A percentile compares a stretch with the other conserved stretches of the same genome.
These are phyloP conservation scores for Plantago ovata DNA, from an alignment of 257 asterid species.

Conservation along the genomic window DNA sequence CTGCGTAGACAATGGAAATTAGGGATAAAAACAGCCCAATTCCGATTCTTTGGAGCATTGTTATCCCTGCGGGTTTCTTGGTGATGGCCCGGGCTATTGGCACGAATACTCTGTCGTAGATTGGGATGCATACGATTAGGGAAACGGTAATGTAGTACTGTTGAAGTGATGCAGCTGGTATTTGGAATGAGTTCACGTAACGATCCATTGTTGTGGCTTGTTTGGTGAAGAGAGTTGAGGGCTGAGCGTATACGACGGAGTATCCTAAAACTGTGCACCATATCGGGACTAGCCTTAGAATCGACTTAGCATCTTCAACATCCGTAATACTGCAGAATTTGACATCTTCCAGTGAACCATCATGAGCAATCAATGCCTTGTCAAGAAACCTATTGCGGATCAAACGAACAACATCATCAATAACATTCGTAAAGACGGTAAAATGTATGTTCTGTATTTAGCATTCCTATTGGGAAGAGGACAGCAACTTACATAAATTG, in stretches of 20 bases:
- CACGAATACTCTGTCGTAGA: constrained; percentile 38
- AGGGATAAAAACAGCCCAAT: constrained; percentile 40
- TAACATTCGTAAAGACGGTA: too few species aligned
- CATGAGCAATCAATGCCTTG: constrained; percentile 16
- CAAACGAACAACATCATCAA: neutral
- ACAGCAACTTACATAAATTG: constrained; percentile 24
- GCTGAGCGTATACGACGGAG: constrained; percentile 23
- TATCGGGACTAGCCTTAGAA: constrained; percentile 29
- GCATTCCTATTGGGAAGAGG: neutral
- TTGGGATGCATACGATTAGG: constrained; percentile 23
- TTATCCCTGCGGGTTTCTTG: constrained; percentile 46
- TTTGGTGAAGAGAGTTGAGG: constrained; percentile 31
- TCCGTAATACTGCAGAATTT: constrained; percentile 10
- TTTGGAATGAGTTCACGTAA: constrained; percentile 10
- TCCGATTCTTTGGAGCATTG: constrained; percentile 55
- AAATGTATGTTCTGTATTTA: neutral
- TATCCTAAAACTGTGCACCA: constrained; percentile 30
- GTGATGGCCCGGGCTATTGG: constrained; percentile 43
- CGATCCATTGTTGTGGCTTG: constrained; percentile 37
- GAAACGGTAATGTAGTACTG: constrained; percentile 22
- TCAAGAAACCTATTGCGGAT: constrained; percentile 24
- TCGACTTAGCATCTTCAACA: constrained; percentile 25
- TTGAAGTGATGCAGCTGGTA: constrained; percentile 36
- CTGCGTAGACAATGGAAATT: constrained; percentile 46
- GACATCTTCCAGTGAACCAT: constrained; percentile 16